Evolutionary conservation across 2,329 filamentous ascomycete genomes (phyloP).

Genomic region (Xylariaceae sp.): DNA sequence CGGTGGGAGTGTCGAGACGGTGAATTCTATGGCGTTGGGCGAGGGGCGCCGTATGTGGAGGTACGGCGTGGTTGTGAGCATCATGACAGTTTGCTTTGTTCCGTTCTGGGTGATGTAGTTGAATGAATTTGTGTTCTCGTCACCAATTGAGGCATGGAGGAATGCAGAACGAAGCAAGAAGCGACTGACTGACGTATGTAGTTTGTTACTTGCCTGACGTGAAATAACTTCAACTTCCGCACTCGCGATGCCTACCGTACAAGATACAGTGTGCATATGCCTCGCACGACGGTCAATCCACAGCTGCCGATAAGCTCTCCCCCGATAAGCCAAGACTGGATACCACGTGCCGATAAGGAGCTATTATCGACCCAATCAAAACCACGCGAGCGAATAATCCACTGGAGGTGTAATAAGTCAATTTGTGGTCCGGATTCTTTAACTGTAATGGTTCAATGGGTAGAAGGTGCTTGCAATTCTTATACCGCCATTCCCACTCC

Average conservation of each 20-base stretch:
- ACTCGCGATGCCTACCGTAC: not conserved
- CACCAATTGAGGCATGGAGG: not conserved
- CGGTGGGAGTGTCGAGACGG: conserved; percentile 71
- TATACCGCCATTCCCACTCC: conserved; percentile 46
- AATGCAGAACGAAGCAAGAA: not conserved
- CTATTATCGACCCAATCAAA: not conserved
- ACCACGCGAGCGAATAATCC: not conserved
- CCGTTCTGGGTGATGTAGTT: not conserved
- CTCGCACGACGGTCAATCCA: no score
- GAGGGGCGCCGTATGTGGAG: conserved; percentile 65
- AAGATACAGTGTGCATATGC: not conserved
- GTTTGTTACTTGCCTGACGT: no score
- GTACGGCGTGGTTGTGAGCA: conserved; percentile 57
- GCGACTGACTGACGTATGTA: no score
- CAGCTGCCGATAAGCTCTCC: no score
- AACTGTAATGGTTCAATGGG: conserved; percentile 60
- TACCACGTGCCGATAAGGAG: not conserved
- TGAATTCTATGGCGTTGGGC: conserved; percentile 86
- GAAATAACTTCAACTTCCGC: not conserved
- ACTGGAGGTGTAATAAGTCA: not conserved
- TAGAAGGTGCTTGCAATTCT: conserved; percentile 51
- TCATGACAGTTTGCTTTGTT: not conserved
- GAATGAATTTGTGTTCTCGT: not conserved
- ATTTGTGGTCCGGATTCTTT: conserved; percentile 17
- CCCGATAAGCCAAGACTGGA: no score